These are phyloP conservation scores for Neurospora tetraspora DNA, from an alignment of 495 filamentous ascomycete genomes.

Conservation along the genomic window DNA sequence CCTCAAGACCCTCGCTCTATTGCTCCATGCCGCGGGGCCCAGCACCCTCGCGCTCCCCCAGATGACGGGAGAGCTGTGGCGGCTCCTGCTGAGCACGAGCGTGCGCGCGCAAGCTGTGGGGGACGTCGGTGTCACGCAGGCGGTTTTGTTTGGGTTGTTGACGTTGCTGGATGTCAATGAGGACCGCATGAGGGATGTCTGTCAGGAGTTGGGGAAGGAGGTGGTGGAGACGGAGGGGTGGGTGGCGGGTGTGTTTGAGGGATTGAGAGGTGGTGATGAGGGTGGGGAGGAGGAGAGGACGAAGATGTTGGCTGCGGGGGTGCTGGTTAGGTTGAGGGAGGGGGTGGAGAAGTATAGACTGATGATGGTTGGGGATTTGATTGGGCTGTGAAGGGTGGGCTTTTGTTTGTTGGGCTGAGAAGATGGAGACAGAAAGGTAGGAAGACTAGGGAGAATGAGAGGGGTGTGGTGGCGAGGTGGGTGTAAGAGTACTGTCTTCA, in stretches of 20 bases:
- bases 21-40: slow-evolving; percentile 57
- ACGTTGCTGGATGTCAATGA: slow-evolving; percentile 81
- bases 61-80: slow-evolving; percentile 64
- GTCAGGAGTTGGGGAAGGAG: slow-evolving; percentile 46
- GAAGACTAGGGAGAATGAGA: not conserved
- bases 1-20: slow-evolving; percentile 54
- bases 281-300: slow-evolving; percentile 50
- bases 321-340: slow-evolving; percentile 69
- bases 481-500: not conserved
- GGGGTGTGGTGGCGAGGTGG: not conserved
- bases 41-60: slow-evolving; percentile 50
- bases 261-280: slow-evolving; percentile 32
- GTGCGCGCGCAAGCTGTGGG: slow-evolving; percentile 33
- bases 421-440: not conserved
- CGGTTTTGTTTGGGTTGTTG: slow-evolving; percentile 68
- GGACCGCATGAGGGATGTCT: slow-evolving; percentile 62
- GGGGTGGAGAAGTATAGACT: slow-evolving; percentile 73
- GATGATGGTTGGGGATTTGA: slow-evolving; percentile 49
- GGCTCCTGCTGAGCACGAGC: slow-evolving; percentile 42
- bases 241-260: slow-evolving; percentile 31
- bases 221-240: slow-evolving; percentile 47
- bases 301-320: slow-evolving; percentile 68
- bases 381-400: slow-evolving; percentile 24
- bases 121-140: slow-evolving; percentile 56
- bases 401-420: not conserved